These are phyloP conservation scores for Vigna trinervia DNA, from an alignment of 306 rosid genomes.

Conservation along the genomic window DNA sequence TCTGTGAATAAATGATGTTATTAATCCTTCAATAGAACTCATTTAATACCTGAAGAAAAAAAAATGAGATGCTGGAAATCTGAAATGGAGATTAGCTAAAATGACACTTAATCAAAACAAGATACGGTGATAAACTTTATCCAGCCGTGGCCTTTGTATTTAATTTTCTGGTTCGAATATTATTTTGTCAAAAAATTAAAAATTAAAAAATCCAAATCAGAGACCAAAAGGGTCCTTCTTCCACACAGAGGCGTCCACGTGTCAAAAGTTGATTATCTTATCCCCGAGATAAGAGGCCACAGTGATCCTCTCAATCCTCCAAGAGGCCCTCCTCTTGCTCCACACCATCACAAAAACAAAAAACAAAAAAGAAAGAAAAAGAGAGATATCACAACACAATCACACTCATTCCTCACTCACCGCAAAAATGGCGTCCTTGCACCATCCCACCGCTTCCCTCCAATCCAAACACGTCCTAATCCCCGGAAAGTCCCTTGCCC, in stretches of 20 bases:
- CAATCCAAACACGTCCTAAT: conserved; percentile 59
- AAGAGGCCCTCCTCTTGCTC: conserved; percentile 3
- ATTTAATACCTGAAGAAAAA: no score
- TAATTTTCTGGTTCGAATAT: neutral
- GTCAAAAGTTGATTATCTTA: conserved; percentile 45
- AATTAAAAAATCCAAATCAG: neutral
- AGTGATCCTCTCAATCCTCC: conserved; percentile 27
- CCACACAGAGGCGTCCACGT: conserved; percentile 48
- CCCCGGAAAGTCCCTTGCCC: conserved; percentile 47
- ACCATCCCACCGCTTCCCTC: conserved; percentile 64
- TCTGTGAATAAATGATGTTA: no score
- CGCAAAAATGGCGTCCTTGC: conserved; percentile 74
- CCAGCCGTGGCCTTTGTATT: neutral
- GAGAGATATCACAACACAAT: neutral
- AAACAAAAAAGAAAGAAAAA: neutral
- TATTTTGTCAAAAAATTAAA: neutral
- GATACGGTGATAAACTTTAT: no score
- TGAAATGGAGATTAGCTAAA: no score
- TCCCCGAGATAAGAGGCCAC: conserved; percentile 46
- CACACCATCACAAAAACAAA: no score
- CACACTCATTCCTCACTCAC: neutral
- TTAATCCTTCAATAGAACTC: no score
- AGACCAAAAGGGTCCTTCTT: neutral
- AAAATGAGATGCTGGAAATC: no score
- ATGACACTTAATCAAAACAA: no score